Percentiles rank a stretch among this genome's conserved stretches.
Conservation (phyloP, 2,329 filamentous ascomycete species). For the Anisogramma anomala region DNA sequence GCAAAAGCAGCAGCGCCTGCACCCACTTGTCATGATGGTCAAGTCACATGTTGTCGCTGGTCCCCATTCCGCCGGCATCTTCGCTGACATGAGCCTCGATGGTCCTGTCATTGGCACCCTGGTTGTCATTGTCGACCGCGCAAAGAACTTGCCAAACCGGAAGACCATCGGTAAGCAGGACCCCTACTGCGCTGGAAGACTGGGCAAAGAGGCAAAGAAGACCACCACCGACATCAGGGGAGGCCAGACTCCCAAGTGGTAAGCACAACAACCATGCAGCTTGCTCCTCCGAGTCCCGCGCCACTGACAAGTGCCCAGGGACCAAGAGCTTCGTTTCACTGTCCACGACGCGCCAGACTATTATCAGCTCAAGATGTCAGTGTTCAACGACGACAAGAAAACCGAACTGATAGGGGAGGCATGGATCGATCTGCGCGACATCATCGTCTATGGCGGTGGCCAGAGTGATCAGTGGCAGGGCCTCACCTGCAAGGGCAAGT, state of each 20-base stretch:
- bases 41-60: conserved; percentile 47
- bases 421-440: conserved; percentile 71
- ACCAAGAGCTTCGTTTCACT: conserved; percentile 89
- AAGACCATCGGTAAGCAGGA: conserved; percentile 99
- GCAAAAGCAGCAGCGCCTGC: conserved; percentile 2
- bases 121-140: conserved; percentile 82
- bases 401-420: conserved; percentile 93
- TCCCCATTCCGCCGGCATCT: conserved; percentile 83
- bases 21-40: conserved; percentile 29
- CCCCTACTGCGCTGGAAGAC: conserved; percentile 83
- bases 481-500: conserved; percentile 81
- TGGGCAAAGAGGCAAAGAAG: conserved; percentile 97
- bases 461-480: conserved; percentile 89
- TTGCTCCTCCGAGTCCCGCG: neutral
- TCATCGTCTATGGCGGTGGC: conserved; percentile 79
- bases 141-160: conserved; percentile 92
- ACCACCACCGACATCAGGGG: conserved; percentile 88
- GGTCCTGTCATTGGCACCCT: conserved; percentile 89
- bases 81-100: conserved; percentile 85
- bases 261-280: conserved; percentile 23
- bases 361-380: conserved; percentile 84
- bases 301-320: conserved; percentile 45
- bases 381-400: conserved; percentile 98
- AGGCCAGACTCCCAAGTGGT: conserved; percentile 94
- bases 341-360: conserved; percentile 97